Percentiles rank a stretch among this genome's conserved stretches.
phyloP scores from a whole-genome alignment of 2,329 filamentous ascomycete species.

The Phaeosphaeria sp. region DNA sequence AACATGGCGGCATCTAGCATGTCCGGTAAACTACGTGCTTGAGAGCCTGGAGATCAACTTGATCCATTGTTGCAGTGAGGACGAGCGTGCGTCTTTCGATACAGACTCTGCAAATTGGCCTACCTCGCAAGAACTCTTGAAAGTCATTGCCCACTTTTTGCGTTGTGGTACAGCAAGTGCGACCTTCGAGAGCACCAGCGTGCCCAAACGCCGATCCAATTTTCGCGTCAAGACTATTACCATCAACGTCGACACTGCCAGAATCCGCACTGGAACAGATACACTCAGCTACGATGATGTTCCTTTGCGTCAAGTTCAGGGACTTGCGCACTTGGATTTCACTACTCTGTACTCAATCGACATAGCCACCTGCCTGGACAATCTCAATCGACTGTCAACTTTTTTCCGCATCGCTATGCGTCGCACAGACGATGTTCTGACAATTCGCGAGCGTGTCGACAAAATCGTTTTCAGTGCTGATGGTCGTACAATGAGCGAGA shows the following conservation, averaged over 20 bases:
- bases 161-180: background rate
- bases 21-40: background rate
- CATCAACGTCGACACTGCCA: slow-evolving; percentile 12
- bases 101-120: background rate
- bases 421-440: background rate
- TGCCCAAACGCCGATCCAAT: background rate
- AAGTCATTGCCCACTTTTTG: background rate
- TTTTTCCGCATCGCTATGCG: background rate
- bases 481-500: background rate
- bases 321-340: slow-evolving; percentile 15
- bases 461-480: slow-evolving; percentile 2
- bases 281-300: slow-evolving; percentile 10
- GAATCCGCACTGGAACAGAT: slow-evolving; percentile 7
- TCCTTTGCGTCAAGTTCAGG: slow-evolving; percentile 16
- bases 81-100: slow-evolving; percentile 1
- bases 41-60: slow-evolving; percentile 15
- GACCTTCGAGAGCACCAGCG: background rate
- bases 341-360: slow-evolving; percentile 13
- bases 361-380: background rate
- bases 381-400: background rate
- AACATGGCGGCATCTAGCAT: slow-evolving; percentile 14
- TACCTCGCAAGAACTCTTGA: background rate
- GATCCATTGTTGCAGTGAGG: slow-evolving; percentile 13
- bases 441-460: slow-evolving; percentile 5
- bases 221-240: slow-evolving; percentile 6